phyloP scores from a whole-genome alignment of 164 flowering plant genomes.

The Brasenia schreberi region DNA sequence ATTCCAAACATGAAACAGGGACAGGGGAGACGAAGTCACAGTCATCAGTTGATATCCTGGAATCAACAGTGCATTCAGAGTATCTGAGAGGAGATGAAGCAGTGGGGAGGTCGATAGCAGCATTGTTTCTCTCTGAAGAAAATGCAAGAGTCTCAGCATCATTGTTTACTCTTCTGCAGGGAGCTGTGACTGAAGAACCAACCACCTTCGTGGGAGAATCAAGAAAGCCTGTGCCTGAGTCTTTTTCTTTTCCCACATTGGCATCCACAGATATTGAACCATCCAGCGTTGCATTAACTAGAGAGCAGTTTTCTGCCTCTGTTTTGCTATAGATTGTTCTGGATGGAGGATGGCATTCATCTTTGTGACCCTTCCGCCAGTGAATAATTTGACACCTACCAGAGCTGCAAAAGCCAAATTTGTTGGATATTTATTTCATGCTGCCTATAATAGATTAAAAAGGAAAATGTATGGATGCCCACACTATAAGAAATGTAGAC shows the following conservation, averaged over 20 bases:
- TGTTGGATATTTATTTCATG: no score
- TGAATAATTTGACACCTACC: conserved; percentile 78
- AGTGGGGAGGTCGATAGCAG: conserved; percentile 8
- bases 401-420: conserved; percentile 34
- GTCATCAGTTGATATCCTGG: conserved; percentile 24
- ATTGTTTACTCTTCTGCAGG: conserved; percentile 11
- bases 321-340: neutral
- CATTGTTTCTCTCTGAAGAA: conserved; percentile 2
- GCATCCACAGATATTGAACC: neutral
- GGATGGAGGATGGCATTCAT: conserved; percentile 44
- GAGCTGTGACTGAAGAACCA: neutral
- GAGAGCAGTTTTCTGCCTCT: neutral
- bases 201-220: neutral
- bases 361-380: conserved; percentile 85
- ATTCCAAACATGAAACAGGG: conserved; percentile 14
- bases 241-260: neutral
- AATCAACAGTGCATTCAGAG: conserved; percentile 8
- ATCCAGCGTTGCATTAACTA: neutral
- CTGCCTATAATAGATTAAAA: no score
- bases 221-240: neutral
- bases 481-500: no score
- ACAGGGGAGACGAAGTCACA: conserved; percentile 18
- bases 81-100: conserved; percentile 22
- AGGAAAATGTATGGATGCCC: no score
- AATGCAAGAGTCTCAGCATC: conserved; percentile 13